Evolutionary conservation across 164 flowering plant species (phyloP), one percentile per base, ranked within the genome.

Genomic region (Berberis thunbergii): DNA sequence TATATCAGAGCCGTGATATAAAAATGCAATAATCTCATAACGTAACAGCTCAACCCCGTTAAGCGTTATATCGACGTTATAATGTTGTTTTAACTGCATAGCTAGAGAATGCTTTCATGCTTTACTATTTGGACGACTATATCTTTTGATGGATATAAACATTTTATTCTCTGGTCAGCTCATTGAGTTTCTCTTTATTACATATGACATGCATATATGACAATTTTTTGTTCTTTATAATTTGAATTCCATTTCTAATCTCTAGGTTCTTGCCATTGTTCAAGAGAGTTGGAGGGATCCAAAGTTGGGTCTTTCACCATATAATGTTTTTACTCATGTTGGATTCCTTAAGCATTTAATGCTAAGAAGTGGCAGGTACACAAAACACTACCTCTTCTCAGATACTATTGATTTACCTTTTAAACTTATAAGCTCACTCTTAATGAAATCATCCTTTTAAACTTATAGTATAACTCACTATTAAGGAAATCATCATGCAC

Each of bases 321-420:
- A 85, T 72, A 67, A 87, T 81, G 92, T 79, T 63, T 84, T 83
- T 67, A 67, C 83, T 65, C 99, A 91, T 79, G 67, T 64, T 55
- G 99, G 99, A 48, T 89, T 91, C 74, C 85, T 94, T 58, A 94
- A 94, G 80, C 97, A 91, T 80, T 75, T 94, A 43, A 80, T 91
- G 83, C 77, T 94, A 52, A 81, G 96, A 81, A 80, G 83, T 65
- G 99, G 99, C 70, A 91, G 99, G 97, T 94, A 79, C 2, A 41
- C 52, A 12, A 46, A 50, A 4, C 65, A 13, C 26, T n/a, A 39
- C 59, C 7, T 13, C 43, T 40, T 11, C 1, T 13, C 39, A 40
- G 8, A 13, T 56, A 3, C 38, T 39, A 3, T 26, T 56, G 7
- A 54, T 2, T 8, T 26, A 3, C 9, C 39, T 56, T 56, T 56